These are phyloP conservation scores for Fraxinus sp. DNA, from an alignment of 305 asterid species.

Conservation along the genomic window DNA sequence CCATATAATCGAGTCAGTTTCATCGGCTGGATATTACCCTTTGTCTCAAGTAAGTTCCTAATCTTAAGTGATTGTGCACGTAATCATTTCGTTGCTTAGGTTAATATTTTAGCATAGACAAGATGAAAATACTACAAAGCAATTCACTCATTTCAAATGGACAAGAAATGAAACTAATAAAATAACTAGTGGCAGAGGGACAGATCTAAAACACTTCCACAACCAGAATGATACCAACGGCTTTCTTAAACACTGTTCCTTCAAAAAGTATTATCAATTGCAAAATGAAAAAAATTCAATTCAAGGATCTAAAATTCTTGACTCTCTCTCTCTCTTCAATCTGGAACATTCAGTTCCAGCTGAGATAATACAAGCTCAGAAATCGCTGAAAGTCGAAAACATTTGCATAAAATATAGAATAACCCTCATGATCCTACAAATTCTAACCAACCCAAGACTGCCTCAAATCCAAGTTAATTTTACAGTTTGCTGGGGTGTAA, in stretches of 20 bases:
- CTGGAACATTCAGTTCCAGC: background rate
- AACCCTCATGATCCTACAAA: background rate
- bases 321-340: background rate
- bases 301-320: background rate
- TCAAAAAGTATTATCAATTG: background rate
- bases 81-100: background rate
- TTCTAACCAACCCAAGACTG: background rate
- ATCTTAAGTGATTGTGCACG: background rate
- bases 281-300: background rate
- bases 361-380: background rate
- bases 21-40: background rate
- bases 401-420: background rate
- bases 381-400: background rate
- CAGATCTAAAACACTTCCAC: background rate
- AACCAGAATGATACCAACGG: background rate
- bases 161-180: background rate
- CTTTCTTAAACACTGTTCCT: background rate
- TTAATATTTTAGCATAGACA: background rate
- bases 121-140: background rate
- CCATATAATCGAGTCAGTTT: background rate
- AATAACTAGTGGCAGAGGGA: background rate
- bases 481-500: background rate
- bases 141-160: background rate
- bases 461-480: background rate
- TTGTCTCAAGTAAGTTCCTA: background rate